Percentiles rank a stretch among this genome's conserved stretches.
These are phyloP conservation scores for Aplosporella prunicola DNA, from an alignment of 2,329 filamentous ascomycete species.

Conservation along the genomic window DNA sequence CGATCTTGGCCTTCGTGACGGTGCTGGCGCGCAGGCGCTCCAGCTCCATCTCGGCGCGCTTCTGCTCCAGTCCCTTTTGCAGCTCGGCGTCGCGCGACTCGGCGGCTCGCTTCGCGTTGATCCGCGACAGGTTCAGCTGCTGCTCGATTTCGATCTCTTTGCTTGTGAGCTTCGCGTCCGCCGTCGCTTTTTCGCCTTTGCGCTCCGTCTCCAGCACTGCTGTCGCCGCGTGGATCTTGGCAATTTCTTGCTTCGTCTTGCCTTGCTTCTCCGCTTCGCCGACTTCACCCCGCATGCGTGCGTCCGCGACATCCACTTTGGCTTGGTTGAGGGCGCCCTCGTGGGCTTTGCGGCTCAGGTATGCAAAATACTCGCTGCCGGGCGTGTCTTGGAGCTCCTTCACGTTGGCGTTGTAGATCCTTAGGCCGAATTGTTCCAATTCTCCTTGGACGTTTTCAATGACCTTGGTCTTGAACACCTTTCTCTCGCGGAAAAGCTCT, in stretches of 20 bases:
- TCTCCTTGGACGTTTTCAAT: conserved; percentile 62
- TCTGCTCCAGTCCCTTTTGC: conserved; percentile 66
- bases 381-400: conserved; percentile 81
- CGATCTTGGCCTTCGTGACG: conserved; percentile 67
- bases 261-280: conserved; percentile 71
- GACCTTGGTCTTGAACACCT: conserved; percentile 64
- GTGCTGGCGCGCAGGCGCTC: conserved; percentile 69
- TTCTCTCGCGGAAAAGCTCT: conserved; percentile 71
- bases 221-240: conserved; percentile 79
- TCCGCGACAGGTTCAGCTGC: conserved; percentile 66
- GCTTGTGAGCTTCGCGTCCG: conserved; percentile 66
- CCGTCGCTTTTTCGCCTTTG: conserved; percentile 69
- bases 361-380: conserved; percentile 73
- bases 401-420: conserved; percentile 68
- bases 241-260: conserved; percentile 74
- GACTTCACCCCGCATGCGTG: conserved; percentile 56
- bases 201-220: conserved; percentile 77
- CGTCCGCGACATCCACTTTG: conserved; percentile 50
- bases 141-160: conserved; percentile 62
- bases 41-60: conserved; percentile 68
- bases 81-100: conserved; percentile 73
- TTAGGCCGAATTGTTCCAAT: conserved; percentile 69
- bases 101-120: conserved; percentile 61
- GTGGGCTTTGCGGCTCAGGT: conserved; percentile 72
- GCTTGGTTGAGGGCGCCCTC: conserved; percentile 79